phyloP scores from a whole-genome alignment of 805 yeast species.

The Candida incommunis region DNA sequence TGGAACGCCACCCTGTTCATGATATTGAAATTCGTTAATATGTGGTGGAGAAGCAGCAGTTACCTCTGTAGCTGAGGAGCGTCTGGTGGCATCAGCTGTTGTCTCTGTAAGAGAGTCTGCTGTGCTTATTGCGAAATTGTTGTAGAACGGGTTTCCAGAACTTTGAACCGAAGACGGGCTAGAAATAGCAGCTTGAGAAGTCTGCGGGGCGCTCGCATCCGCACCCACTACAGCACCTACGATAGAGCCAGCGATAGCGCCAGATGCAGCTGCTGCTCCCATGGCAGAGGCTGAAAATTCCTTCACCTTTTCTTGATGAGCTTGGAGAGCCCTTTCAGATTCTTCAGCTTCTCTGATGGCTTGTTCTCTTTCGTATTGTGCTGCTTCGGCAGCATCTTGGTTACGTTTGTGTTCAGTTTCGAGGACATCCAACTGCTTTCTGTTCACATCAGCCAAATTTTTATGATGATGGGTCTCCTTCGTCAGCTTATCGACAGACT shows the following conservation, averaged over 20 bases:
- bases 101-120: neutral
- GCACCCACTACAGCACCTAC: neutral
- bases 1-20: conserved; percentile 5
- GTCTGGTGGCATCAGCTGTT: conserved; percentile 1
- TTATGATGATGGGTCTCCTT: conserved; percentile 46
- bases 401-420: conserved; percentile 34
- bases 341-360: conserved; percentile 12
- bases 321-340: conserved; percentile 13
- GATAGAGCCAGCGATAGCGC: conserved; percentile 14
- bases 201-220: neutral
- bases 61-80: conserved; percentile 4
- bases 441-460: conserved; percentile 48
- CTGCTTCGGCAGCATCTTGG: conserved; percentile 25
- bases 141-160: conserved; percentile 5
- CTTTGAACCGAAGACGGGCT: conserved; percentile 1
- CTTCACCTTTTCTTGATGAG: conserved; percentile 11
- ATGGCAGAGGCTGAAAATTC: conserved; percentile 15
- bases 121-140: neutral
- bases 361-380: conserved; percentile 13
- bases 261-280: conserved; percentile 12
- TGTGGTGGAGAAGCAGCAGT: conserved; percentile 4
- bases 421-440: conserved; percentile 56
- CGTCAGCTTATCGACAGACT: conserved; percentile 37
- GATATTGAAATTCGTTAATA: conserved; percentile 4
- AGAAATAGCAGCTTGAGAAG: neutral